These are phyloP conservation scores for Aspergillus homomorphus DNA, from an alignment of 495 filamentous ascomycete genomes.

Conservation along the genomic window DNA sequence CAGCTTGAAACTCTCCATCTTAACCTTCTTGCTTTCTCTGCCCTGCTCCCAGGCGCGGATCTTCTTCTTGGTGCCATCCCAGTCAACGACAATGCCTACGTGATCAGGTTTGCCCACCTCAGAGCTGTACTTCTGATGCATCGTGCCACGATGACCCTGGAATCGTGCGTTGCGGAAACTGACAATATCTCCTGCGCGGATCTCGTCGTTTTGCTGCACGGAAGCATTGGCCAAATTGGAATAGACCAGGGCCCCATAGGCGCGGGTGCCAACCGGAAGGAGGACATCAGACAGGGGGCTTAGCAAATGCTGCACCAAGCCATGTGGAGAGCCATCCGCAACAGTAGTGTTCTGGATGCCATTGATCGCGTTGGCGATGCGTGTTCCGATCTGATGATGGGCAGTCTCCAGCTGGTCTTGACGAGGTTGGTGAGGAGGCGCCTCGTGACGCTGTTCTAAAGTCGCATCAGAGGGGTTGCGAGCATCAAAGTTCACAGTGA, in stretches of 20 bases:
- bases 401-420: slow-evolving; percentile 91
- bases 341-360: slow-evolving; percentile 73
- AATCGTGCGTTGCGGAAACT: slow-evolving; percentile 93
- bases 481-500: slow-evolving; percentile 76
- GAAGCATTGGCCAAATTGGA: slow-evolving; percentile 91
- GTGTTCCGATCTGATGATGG: slow-evolving; percentile 70
- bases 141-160: slow-evolving; percentile 89
- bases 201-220: slow-evolving; percentile 87
- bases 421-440: slow-evolving; percentile 75
- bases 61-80: slow-evolving; percentile 99
- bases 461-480: slow-evolving; percentile 66
- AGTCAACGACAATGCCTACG: slow-evolving; percentile 94
- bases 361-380: slow-evolving; percentile 64
- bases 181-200: slow-evolving; percentile 88
- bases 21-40: slow-evolving; percentile 89
- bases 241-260: slow-evolving; percentile 91
- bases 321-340: slow-evolving; percentile 76
- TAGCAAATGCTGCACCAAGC: slow-evolving; percentile 75
- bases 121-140: slow-evolving; percentile 88
- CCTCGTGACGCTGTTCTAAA: slow-evolving; percentile 84
- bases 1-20: slow-evolving; percentile 88
- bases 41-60: slow-evolving; percentile 94
- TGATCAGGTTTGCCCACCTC: slow-evolving; percentile 94
- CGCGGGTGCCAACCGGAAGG: slow-evolving; percentile 75
- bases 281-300: slow-evolving; percentile 69